Base-by-base conservation (phyloP, 768 basidiomycete genomes). In the Xerocomellus dryophilus region DNA sequence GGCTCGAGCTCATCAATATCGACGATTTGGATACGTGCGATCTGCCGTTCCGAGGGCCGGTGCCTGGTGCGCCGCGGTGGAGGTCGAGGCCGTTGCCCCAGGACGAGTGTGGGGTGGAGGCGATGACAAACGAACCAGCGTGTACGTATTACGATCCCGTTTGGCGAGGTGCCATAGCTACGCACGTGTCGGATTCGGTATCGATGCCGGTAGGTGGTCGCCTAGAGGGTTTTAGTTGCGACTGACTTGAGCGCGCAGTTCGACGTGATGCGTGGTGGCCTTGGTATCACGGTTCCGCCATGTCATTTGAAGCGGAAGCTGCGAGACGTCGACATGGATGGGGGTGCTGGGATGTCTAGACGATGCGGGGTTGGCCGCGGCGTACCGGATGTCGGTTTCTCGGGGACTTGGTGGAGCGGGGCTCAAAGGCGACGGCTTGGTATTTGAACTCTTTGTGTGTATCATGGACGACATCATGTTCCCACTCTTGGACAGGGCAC, bases 1-100 rank as follows among this genome's bases (percentile, higher is more conserved):
- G 4, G 8, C 51, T 61, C 34, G 58, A 15, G 21, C 40, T 50
- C 18, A 2, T 12, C 15, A 17, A 15, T 20, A 7, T 44, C 43
- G 39, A 55, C 47, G 17, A 58, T 49, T 7, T 38, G 52, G 12
- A 25, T 48, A 12, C 41, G 53, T 17, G 32, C 17, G 18, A 32
- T 23, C 0, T 14, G 31, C 31, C 51, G 17, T 21, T 41, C 17
- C 32, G 29, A 2, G 32, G 8, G 2, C 10, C 47, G 9, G 54
- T 44, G n/a, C 69, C 65, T 1, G 64, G 60, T 29, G 68, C 70
- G 17, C 68, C 68, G 17, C 61, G 59, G 25, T 57, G 60, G 50
- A 46, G 21, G 18, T 20, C 61, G n/a, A 49, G 6, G 17, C 49
- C 61, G 10, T 39, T 70, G 42, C 68, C 69, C 12, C 53, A 59